A percentile compares a stretch with the other conserved stretches of the same genome.
phyloP scores from a whole-genome alignment of 495 filamentous ascomycete species.

The Aspergillus hancockii region DNA sequence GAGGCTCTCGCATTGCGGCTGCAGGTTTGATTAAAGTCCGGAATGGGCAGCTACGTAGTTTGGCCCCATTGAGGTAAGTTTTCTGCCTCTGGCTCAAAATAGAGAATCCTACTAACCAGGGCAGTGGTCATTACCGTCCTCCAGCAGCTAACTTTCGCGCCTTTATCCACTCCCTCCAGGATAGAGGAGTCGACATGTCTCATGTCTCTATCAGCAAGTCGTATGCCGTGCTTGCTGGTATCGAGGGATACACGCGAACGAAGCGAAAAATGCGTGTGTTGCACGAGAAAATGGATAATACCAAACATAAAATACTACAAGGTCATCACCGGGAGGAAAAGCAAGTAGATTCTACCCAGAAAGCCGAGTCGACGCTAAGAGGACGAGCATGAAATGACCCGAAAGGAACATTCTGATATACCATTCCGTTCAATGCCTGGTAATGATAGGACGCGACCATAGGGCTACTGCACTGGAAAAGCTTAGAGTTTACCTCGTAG shows the following conservation, averaged over 20 bases:
- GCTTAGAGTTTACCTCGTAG: no score
- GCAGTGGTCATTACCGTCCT: constrained; percentile 83
- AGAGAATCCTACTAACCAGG: neutral
- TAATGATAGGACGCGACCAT: neutral
- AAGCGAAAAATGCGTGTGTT: constrained; percentile 58
- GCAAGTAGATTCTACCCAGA: neutral
- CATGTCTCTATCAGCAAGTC: constrained; percentile 74
- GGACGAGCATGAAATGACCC: neutral
- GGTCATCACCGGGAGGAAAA: neutral
- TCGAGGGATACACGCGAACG: constrained; percentile 72
- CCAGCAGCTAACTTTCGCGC: constrained; percentile 75
- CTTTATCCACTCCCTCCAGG: constrained; percentile 71
- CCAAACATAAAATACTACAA: constrained; percentile 22
- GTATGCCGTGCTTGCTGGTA: constrained; percentile 78
- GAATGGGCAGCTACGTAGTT: constrained; percentile 66
- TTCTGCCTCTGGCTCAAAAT: neutral
- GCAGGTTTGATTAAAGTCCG: constrained; percentile 86
- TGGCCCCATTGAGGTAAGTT: constrained; percentile 44
- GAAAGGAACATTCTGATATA: neutral
- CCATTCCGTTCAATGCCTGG: neutral
- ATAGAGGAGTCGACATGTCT: constrained; percentile 76
- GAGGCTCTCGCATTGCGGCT: constrained; percentile 76
- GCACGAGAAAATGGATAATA: constrained; percentile 33
- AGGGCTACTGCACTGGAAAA: neutral
- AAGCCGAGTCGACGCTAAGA: neutral